Percentiles rank a stretch among this genome's conserved stretches.
Conservation (phyloP, 495 filamentous ascomycete species). For the Tuber brumale region DNA sequence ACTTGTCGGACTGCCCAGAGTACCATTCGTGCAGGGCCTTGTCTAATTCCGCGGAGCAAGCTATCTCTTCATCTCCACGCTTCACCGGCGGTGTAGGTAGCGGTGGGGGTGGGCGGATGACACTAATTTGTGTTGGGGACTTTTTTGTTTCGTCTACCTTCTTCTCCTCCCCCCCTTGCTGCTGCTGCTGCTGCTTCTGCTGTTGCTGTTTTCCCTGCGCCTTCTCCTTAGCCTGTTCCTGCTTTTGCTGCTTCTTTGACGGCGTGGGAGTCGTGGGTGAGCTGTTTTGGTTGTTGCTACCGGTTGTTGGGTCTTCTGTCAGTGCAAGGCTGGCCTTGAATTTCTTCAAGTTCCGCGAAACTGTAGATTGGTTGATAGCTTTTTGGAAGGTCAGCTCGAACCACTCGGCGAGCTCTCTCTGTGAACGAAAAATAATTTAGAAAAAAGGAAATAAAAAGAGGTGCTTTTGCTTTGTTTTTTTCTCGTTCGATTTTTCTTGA, state of each 20-base stretch:
- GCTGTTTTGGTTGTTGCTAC: conserved; percentile 1
- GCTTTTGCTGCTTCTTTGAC: neutral
- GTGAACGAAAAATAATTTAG: conserved; percentile 10
- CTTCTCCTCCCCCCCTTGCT: neutral
- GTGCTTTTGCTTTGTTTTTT: conserved; percentile 7
- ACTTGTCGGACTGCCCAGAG: conserved; percentile 18
- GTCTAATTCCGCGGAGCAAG: conserved; percentile 29
- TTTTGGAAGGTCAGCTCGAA: conserved; percentile 36
- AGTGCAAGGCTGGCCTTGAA: conserved; percentile 36
- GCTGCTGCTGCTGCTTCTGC: neutral
- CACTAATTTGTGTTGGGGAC: neutral
- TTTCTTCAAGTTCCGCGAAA: conserved; percentile 40
- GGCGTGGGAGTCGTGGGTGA: neutral
- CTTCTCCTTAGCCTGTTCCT: neutral
- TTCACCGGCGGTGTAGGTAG: conserved; percentile 30
- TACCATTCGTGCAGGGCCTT: conserved; percentile 31
- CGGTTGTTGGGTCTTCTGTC: conserved; percentile 15
- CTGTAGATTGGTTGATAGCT: conserved; percentile 41
- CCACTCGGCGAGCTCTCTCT: conserved; percentile 41
- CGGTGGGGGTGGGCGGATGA: conserved; percentile 3
- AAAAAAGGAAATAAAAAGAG: conserved; percentile 17
- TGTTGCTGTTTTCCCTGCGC: neutral
- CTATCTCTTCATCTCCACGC: conserved; percentile 15
- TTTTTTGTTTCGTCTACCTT: conserved; percentile 1
- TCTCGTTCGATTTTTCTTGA: neutral